Conservation (phyloP, 2,329 filamentous ascomycete species). For the Uncinocarpus reesii region DNA sequence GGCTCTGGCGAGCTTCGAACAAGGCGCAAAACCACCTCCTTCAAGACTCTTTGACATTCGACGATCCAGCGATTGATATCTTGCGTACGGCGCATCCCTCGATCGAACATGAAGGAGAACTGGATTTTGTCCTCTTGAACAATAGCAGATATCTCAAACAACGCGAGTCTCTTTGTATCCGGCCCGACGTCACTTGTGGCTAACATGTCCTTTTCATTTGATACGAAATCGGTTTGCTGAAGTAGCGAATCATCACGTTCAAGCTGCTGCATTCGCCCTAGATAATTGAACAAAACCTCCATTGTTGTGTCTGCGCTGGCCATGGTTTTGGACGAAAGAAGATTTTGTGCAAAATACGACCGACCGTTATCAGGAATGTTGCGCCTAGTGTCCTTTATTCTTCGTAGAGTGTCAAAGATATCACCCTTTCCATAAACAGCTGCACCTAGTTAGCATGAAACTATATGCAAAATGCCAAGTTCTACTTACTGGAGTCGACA, state of each 20-base stretch:
- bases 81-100: slow-evolving; percentile 36
- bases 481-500: slow-evolving; percentile 14
- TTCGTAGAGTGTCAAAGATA: slow-evolving; percentile 27
- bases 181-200: slow-evolving; percentile 37
- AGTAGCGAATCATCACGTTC: slow-evolving; percentile 38
- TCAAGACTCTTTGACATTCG: slow-evolving; percentile 30
- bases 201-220: slow-evolving; percentile 25
- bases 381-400: slow-evolving; percentile 32
- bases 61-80: slow-evolving; percentile 38
- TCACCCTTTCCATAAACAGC: slow-evolving; percentile 13
- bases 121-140: slow-evolving; percentile 39
- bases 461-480: background rate
- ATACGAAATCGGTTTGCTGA: slow-evolving; percentile 29
- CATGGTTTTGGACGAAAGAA: slow-evolving; percentile 23
- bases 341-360: slow-evolving; percentile 29
- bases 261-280: slow-evolving; percentile 33
- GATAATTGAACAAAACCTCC: slow-evolving; percentile 36
- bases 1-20: slow-evolving; percentile 17
- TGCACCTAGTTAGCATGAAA: background rate
- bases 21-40: slow-evolving; percentile 22
- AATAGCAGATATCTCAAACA: slow-evolving; percentile 44
- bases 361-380: slow-evolving; percentile 25
- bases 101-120: slow-evolving; percentile 42
- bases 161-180: slow-evolving; percentile 36
- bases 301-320: slow-evolving; percentile 31